Evolutionary conservation across 768 basidiomycete species (phyloP).

Genomic region (Auricularia sp.): DNA sequence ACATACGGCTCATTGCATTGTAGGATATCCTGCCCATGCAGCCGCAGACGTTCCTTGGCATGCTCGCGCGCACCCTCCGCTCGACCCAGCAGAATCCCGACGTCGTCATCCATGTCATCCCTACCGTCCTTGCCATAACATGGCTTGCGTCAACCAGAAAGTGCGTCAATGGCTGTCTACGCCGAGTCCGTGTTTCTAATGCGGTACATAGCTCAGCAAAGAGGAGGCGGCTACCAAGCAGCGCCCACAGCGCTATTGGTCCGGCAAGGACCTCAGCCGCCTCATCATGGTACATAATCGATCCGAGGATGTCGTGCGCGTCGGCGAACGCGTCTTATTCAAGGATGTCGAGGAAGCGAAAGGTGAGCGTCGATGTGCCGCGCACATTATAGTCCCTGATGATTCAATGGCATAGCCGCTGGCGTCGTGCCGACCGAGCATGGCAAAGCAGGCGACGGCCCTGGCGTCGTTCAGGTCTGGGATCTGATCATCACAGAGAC

Average conservation of each 20-base stretch:
- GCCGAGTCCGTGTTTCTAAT: background rate
- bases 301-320: constrained; percentile 53
- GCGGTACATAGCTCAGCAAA: constrained; percentile 43
- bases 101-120: constrained; percentile 56
- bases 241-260: constrained; percentile 72
- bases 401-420: constrained; percentile 8
- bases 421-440: constrained; percentile 51
- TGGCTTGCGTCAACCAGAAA: constrained; percentile 91
- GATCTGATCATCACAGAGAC: constrained; percentile 61
- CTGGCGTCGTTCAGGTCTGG: constrained; percentile 40
- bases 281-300: constrained; percentile 53
- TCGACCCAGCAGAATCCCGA: constrained; percentile 35
- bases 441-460: constrained; percentile 36
- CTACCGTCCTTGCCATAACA: constrained; percentile 67
- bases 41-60: constrained; percentile 3
- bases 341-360: constrained; percentile 26
- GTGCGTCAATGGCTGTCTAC: constrained; percentile 12
- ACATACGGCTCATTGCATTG: background rate
- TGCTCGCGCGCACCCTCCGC: constrained; percentile 1
- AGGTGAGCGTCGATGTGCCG: background rate
- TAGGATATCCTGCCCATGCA: constrained; percentile 58
- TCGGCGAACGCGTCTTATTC: constrained; percentile 62
- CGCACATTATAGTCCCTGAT: background rate
- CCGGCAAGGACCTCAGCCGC: constrained; percentile 48
- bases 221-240: constrained; percentile 41